phyloP scores from a whole-genome alignment of 106 monocot genomes.

The Platanthera zijinensis region DNA sequence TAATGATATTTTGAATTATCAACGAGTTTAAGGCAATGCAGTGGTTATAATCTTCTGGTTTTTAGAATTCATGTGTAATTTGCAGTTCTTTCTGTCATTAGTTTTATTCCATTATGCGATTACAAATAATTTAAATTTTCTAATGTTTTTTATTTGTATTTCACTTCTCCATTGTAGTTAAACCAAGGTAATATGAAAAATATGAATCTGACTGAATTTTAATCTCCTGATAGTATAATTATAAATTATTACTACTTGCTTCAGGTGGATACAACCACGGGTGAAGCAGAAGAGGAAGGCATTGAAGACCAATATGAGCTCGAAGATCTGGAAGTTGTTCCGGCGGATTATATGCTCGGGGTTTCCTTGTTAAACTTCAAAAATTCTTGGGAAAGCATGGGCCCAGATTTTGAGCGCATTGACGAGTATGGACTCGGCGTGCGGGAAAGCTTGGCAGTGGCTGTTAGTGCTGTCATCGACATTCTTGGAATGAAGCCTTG shows the following conservation, averaged over 20 bases:
- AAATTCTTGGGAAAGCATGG: conserved; percentile 94
- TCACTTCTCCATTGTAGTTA: too few relatives aligned
- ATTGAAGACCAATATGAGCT: conserved; percentile 98
- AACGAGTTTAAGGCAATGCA: not conserved
- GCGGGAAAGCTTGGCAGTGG: conserved; percentile 75
- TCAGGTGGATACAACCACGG: conserved; percentile 83
- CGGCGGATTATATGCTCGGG: conserved; percentile 82
- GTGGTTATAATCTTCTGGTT: not conserved
- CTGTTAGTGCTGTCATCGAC: conserved; percentile 76
- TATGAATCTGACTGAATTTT: too few relatives aligned
- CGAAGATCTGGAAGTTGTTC: conserved; percentile 78
- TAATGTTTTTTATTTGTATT: too few relatives aligned
- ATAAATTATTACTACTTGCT: not conserved
- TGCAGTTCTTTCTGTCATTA: not conserved
- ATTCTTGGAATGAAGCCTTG: conserved; percentile 98
- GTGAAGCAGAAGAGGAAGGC: conserved; percentile 92
- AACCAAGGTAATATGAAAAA: too few relatives aligned
- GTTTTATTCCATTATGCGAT: not conserved
- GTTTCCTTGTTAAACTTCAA: conserved; percentile 82
- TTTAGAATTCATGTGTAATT: not conserved
- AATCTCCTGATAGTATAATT: too few relatives aligned
- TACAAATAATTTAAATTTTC: too few relatives aligned
- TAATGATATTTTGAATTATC: not conserved
- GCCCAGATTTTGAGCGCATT: conserved; percentile 56
- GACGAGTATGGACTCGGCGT: conserved; percentile 96